These are phyloP conservation scores for Pogostemon cablin DNA, from an alignment of 257 asterid species.

Conservation along the genomic window DNA sequence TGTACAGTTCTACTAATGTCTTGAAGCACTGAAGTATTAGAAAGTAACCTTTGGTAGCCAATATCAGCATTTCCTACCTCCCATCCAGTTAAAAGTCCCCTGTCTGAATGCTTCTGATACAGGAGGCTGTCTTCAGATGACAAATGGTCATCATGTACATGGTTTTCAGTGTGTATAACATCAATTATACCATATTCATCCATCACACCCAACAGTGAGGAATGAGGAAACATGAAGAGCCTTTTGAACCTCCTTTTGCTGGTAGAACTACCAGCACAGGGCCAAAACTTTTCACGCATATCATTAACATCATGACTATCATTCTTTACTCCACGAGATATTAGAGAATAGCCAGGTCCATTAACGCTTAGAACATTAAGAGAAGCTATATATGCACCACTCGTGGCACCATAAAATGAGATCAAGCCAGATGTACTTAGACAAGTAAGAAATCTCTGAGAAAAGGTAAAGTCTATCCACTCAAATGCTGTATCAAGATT, in stretches of 20 bases:
- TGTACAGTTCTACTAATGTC: constrained; percentile 28
- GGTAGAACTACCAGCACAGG: constrained; percentile 37
- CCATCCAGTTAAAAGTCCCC: constrained; percentile 70
- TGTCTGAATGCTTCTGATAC: constrained; percentile 43
- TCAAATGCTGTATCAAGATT: constrained; percentile 52
- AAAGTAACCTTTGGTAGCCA: constrained; percentile 66
- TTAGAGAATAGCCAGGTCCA: constrained; percentile 44
- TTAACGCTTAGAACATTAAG: constrained; percentile 49
- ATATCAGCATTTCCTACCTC: constrained; percentile 75
- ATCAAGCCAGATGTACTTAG: constrained; percentile 73
- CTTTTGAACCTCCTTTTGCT: constrained; percentile 64
- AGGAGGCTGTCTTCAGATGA: constrained; percentile 45
- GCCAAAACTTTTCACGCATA: constrained; percentile 31
- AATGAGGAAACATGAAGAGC: constrained; percentile 62
- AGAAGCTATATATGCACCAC: constrained; percentile 63
- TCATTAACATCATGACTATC: constrained; percentile 32
- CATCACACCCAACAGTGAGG: constrained; percentile 70
- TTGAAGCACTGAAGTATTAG: constrained; percentile 37
- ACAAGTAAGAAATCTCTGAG: constrained; percentile 69
- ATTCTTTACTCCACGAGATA: constrained; percentile 37
- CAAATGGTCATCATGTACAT: constrained; percentile 42
- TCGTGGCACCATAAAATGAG: constrained; percentile 59
- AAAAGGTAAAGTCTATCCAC: constrained; percentile 83
- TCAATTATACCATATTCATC: constrained; percentile 75
- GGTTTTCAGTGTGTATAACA: constrained; percentile 49